Conservation (phyloP, 768 basidiomycete genomes). For the Termitomyces eurrhizus region DNA sequence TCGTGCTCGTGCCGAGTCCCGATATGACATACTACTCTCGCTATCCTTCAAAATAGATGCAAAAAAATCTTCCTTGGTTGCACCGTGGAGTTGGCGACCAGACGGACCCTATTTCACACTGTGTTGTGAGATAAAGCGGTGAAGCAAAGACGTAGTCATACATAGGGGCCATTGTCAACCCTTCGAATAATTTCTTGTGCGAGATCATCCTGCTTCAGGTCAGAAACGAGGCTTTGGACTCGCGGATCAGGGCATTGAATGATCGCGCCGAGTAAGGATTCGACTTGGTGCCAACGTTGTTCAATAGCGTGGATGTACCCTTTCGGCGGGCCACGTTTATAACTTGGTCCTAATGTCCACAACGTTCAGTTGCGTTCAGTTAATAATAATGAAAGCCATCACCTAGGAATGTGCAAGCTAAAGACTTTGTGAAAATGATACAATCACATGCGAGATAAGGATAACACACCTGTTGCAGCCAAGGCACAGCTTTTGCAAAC, state of each 20-base stretch:
- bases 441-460: not conserved
- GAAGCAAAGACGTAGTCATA: slow-evolving; percentile 26
- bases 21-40: slow-evolving; percentile 34
- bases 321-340: slow-evolving; percentile 82
- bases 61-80: slow-evolving; percentile 77
- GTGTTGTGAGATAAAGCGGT: not conserved
- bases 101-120: slow-evolving; percentile 51
- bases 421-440: slow-evolving; percentile 10
- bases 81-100: slow-evolving; percentile 60
- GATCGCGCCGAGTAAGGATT: slow-evolving; percentile 81
- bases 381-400: slow-evolving; percentile 5
- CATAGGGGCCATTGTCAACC: slow-evolving; percentile 80
- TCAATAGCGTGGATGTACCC: slow-evolving; percentile 94
- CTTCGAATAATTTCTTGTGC: slow-evolving; percentile 73
- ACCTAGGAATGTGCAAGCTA: slow-evolving; percentile 70
- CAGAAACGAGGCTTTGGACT: slow-evolving; percentile 57
- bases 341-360: slow-evolving; percentile 56
- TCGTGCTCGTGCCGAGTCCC: slow-evolving; percentile 58
- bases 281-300: slow-evolving; percentile 88
- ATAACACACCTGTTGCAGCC: slow-evolving; percentile 45
- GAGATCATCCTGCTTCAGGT: slow-evolving; percentile 67
- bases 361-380: not conserved
- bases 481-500: slow-evolving; percentile 63
- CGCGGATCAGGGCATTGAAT: slow-evolving; percentile 67
- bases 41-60: slow-evolving; percentile 66